These are phyloP conservation scores for Colletotrichum sp. DNA, from an alignment of 2,329 filamentous ascomycete species.

Conservation along the genomic window DNA sequence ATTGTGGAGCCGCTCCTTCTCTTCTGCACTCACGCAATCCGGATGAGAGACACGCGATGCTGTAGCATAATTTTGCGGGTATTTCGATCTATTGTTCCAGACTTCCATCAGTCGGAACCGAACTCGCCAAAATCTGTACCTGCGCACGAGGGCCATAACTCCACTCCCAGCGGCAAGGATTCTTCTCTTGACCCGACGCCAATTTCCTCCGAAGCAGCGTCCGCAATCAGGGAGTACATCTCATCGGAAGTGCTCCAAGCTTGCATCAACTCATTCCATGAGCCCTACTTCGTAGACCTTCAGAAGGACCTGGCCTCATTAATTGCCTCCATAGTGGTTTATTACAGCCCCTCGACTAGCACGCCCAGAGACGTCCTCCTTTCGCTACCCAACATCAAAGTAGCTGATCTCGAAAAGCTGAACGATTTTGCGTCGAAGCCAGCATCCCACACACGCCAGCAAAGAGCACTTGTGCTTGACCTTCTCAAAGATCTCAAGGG, in stretches of 20 bases:
- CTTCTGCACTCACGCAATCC: conserved; percentile 89
- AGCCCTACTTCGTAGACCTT: conserved; percentile 94
- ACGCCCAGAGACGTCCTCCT: conserved; percentile 80
- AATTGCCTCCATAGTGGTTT: conserved; percentile 83
- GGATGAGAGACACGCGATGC: conserved; percentile 88
- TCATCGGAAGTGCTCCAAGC: conserved; percentile 87
- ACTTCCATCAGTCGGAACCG: conserved; percentile 59
- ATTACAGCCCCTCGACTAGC: conserved; percentile 72
- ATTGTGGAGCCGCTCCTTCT: conserved; percentile 89
- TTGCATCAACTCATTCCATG: conserved; percentile 88
- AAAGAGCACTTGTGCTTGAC: conserved; percentile 82
- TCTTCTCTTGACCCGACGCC: conserved; percentile 43
- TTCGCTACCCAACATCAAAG: conserved; percentile 77
- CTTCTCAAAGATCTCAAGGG: conserved; percentile 86
- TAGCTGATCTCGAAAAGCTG: conserved; percentile 69
- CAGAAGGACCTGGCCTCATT: conserved; percentile 90
- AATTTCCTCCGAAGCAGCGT: conserved; percentile 58
- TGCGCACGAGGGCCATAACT: conserved; percentile 28
- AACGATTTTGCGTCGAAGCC: conserved; percentile 65
- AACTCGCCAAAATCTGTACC: conserved; percentile 28
- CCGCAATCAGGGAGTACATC: conserved; percentile 86
- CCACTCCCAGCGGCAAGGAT: conserved; percentile 14
- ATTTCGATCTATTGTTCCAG: conserved; percentile 83
- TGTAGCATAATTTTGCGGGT: conserved; percentile 85
- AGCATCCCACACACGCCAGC: conserved; percentile 70